These are phyloP conservation scores for Chrysoporthe cubensis DNA, from an alignment of 2,329 filamentous ascomycete genomes.

Conservation along the genomic window DNA sequence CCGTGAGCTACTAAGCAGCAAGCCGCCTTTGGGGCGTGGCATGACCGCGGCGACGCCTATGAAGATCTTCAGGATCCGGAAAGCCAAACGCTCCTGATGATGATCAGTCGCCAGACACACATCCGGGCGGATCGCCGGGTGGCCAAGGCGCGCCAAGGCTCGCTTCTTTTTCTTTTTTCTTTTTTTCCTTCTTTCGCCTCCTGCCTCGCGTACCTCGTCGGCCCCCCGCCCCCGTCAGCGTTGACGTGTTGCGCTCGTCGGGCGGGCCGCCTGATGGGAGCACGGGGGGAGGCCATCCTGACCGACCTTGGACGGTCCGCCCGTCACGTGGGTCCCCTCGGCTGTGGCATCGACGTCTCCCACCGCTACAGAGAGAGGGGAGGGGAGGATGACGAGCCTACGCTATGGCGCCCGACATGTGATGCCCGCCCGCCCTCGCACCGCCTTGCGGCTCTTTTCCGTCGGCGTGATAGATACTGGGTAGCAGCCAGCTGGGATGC, in stretches of 20 bases:
- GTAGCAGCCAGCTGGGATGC: too few species aligned
- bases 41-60: background rate
- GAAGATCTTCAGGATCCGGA: background rate
- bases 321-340: background rate
- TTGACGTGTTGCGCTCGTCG: background rate
- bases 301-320: background rate
- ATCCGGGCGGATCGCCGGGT: background rate
- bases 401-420: background rate
- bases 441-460: background rate
- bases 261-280: background rate
- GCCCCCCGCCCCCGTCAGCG: background rate
- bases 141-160: background rate
- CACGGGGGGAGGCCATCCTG: background rate
- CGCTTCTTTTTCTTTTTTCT: background rate
- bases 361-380: background rate
- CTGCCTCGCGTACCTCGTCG: background rate
- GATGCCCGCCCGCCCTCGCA: background rate
- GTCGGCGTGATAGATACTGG: background rate
- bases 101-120: background rate
- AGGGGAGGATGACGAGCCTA: background rate
- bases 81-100: too few species aligned
- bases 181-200: background rate
- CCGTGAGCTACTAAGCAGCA: background rate
- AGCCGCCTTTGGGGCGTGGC: background rate
- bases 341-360: background rate